phyloP scores from a whole-genome alignment of 768 basidiomycete species.

The Tylopilus cervinicoccineus region DNA sequence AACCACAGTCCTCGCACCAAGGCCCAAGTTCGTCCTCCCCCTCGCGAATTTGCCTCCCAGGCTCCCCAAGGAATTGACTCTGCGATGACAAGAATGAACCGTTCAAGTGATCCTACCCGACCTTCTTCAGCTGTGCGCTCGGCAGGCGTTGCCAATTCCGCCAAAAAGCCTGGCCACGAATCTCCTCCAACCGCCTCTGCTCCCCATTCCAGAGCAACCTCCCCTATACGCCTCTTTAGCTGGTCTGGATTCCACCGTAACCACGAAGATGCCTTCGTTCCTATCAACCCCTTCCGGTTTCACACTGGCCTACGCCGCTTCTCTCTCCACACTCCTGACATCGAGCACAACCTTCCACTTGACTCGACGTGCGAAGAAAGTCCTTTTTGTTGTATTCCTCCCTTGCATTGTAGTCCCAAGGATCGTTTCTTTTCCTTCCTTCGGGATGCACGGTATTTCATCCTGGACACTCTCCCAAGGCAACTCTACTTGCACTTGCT shows the following conservation, averaged over 20 bases:
- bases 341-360: conserved; percentile 14
- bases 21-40: conserved; percentile 30
- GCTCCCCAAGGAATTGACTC: conserved; percentile 10
- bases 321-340: conserved; percentile 21
- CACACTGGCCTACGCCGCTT: conserved; percentile 20
- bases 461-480: conserved; percentile 38
- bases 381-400: conserved; percentile 20
- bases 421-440: conserved; percentile 17
- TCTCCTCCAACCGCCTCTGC: conserved; percentile 28
- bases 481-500: conserved; percentile 46
- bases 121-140: conserved; percentile 11
- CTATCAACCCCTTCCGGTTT: conserved; percentile 49
- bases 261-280: conserved; percentile 53
- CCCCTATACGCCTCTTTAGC: conserved; percentile 57
- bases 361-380: conserved; percentile 23
- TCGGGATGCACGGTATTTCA: conserved; percentile 21
- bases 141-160: conserved; percentile 1
- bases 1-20: conserved; percentile 29
- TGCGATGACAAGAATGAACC: conserved; percentile 3
- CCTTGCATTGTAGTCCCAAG: conserved; percentile 10
- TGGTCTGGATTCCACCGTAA: conserved; percentile 51
- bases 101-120: conserved; percentile 6
- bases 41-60: conserved; percentile 13
- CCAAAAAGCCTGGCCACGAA: conserved; percentile 22
- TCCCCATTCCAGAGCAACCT: conserved; percentile 41